phyloP scores from a whole-genome alignment of 441 rosid species.

The Croton laevigatus region DNA sequence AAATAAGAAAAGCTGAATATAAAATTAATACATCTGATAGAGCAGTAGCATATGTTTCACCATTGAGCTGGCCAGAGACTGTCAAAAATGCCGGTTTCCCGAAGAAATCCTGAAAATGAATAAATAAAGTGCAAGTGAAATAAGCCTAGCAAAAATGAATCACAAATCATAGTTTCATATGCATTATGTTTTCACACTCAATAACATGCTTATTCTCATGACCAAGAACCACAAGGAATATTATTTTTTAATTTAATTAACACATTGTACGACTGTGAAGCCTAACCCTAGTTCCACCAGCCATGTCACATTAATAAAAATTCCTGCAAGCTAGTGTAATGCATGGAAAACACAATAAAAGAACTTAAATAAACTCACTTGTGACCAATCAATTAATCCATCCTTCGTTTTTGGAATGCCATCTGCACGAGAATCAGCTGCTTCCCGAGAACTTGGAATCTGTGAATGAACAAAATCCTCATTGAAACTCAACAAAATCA shows the following conservation, averaged over 20 bases:
- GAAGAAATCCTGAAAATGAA: constrained; percentile 73
- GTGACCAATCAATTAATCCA: constrained; percentile 89
- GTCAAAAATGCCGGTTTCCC: constrained; percentile 97
- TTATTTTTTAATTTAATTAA: background rate
- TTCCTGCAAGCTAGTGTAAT: background rate
- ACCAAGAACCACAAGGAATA: background rate
- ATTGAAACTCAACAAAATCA: background rate
- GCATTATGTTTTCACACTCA: background rate
- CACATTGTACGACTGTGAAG: background rate
- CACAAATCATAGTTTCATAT: background rate
- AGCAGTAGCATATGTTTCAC: constrained; percentile 93
- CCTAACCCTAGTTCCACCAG: background rate
- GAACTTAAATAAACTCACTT: constrained; percentile 40
- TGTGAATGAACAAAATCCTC: constrained; percentile 25
- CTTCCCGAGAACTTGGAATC: constrained; percentile 82
- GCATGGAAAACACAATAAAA: background rate
- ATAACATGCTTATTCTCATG: background rate
- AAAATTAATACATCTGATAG: constrained; percentile 72
- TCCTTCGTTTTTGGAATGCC: constrained; percentile 74
- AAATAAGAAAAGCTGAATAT: constrained; percentile 2
- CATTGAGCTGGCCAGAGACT: constrained; percentile 98
- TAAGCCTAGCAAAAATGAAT: constrained; percentile 3
- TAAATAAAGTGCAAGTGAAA: constrained; percentile 23
- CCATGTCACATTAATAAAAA: background rate
- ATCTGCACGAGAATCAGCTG: constrained; percentile 44